These are phyloP conservation scores for Yamadazyma paraphyllophila DNA, from an alignment of 805 yeast species.

Conservation along the genomic window DNA sequence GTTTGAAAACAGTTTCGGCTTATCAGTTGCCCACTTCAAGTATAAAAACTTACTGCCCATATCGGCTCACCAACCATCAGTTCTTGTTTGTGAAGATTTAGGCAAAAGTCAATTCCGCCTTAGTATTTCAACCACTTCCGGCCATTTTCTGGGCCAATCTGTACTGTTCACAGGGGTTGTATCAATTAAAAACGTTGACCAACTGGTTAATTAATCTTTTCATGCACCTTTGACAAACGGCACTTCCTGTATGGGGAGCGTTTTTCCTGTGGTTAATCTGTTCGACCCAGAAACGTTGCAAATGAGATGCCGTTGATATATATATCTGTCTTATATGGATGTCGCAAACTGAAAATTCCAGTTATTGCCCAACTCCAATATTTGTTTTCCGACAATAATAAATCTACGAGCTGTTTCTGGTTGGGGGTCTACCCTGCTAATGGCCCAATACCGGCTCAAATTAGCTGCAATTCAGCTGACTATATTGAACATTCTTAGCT, in stretches of 20 bases:
- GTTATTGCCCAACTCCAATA: no score
- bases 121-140: neutral
- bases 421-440: no score
- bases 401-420: no score
- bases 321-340: no score
- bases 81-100: neutral
- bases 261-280: neutral
- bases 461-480: no score
- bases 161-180: neutral
- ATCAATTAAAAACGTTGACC: neutral
- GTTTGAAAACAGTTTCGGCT: slow-evolving; percentile 22
- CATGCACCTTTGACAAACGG: neutral
- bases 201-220: neutral
- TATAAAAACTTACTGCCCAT: slow-evolving; percentile 5
- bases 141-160: neutral
- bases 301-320: neutral
- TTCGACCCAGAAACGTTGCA: neutral
- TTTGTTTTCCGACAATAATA: no score
- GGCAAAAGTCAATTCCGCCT: neutral
- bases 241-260: neutral
- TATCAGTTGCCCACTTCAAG: slow-evolving; percentile 1
- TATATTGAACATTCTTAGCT: no score
- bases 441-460: no score
- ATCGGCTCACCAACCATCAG: neutral
- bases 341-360: no score